Base-by-base conservation (phyloP, 768 basidiomycete species). In the Tricholomella constricta region DNA sequence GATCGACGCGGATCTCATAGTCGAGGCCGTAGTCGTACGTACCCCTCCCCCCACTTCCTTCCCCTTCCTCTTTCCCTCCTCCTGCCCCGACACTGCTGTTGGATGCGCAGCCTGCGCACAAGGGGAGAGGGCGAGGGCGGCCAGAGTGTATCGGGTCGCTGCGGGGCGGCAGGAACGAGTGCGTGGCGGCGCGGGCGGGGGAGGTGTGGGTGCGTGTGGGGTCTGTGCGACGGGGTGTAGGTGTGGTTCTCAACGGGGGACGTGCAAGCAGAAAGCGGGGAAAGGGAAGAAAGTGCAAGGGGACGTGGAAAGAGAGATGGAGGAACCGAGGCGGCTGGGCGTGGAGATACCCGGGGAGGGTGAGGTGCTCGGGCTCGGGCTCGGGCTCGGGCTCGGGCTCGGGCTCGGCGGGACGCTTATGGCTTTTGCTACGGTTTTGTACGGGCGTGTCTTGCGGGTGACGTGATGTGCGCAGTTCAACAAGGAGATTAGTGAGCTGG, bases 401-500 rank as follows among this genome's bases (percentile, higher is more conserved):
- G n/a, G 75, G 0, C 70, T 80, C 42, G 84, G 85, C 11, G 82
- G 81, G 12, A 77, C 78, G 35, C 68, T 87, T 38, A 72, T 77
- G 37, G 77, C 81, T 26, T 73, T 86, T 19, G 84, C 80, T 8
- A 73, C 78, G 46, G 70, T 86, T 7, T 53, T 87, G n/a, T 71
- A n/a, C n/a, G 74, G 46, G 81, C 84, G 1, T 81, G 77, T 63
- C 59, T 81, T n/a, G n/a, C n/a, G 32, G 70, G 76, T 5, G 67
- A 71, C 23, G 88, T 87, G 67, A 82, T 84, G 72, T 52, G 76
- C 84, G 36, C 59, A 95, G 91, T 79, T 94, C 54, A 88, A 91
- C 70, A 90, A 93, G 62, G 94, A 98, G 72, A 89, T 98, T 45
- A 84, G 86, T 48, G 94, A 98, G 66, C 79, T 98, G 17, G 96